Evolutionary conservation across 1,284 basidiomycete species (phyloP).

Genomic region (Moesziomyces sp.): DNA sequence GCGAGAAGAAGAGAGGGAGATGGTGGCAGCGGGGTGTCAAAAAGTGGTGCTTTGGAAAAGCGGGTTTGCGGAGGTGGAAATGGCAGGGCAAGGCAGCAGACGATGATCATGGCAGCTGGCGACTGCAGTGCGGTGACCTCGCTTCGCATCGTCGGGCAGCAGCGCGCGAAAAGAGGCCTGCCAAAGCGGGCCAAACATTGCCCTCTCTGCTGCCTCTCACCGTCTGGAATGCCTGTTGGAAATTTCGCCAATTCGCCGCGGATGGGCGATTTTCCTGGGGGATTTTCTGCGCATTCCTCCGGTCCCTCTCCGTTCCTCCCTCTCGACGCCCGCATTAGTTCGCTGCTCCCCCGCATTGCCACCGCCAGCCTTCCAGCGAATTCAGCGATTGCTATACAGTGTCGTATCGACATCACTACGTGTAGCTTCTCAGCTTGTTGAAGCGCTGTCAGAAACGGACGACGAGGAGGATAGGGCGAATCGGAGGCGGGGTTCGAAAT

Average conservation of each 20-base stretch:
- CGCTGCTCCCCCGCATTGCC: background rate
- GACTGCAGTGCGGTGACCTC: too few species aligned
- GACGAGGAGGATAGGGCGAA: background rate
- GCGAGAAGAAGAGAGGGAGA: background rate
- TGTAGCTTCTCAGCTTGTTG: too few species aligned
- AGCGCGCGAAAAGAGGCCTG: too few species aligned
- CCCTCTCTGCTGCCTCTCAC: background rate
- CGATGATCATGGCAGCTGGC: background rate
- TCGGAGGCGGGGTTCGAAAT: background rate
- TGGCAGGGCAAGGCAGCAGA: background rate
- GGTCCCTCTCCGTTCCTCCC: background rate
- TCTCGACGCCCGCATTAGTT: background rate
- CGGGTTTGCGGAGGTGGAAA: background rate
- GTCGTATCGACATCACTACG: too few species aligned
- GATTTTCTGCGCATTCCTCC: background rate
- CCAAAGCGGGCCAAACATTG: background rate
- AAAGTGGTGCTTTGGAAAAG: too few species aligned
- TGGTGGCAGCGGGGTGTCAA: conserved; percentile 1
- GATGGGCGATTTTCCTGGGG: background rate
- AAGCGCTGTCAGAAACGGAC: background rate
- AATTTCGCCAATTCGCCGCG: background rate
- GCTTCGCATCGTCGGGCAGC: too few species aligned
- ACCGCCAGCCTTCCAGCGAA: too few species aligned
- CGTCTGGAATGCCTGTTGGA: background rate
- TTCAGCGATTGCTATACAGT: too few species aligned